Evolutionary conservation across 164 flowering plant species (phyloP).

Genomic region (Magnolia sinica): DNA sequence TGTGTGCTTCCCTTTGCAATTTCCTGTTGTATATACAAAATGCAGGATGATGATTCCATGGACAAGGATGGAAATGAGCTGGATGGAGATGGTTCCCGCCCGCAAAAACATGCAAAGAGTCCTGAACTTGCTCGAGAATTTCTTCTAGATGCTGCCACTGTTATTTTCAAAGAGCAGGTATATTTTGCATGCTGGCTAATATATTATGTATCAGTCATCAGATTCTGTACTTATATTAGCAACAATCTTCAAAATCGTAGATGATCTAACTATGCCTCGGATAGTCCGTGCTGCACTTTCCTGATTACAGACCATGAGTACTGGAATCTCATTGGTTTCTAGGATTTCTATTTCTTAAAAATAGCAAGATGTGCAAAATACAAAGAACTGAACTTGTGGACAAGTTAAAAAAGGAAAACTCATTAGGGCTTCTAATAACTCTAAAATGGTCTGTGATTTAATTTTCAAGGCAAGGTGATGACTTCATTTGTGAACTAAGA

Average conservation of each 20-base stretch:
- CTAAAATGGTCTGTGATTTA: neutral
- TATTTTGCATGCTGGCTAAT: constrained; percentile 6
- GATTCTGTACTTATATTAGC: neutral
- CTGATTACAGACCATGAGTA: neutral
- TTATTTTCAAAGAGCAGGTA: constrained; percentile 96
- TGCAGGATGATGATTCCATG: constrained; percentile 92
- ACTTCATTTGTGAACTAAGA: neutral
- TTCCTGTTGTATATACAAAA: neutral
- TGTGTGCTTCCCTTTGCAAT: neutral
- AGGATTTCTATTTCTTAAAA: neutral
- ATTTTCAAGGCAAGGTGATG: too few species aligned
- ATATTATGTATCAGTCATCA: neutral
- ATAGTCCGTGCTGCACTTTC: neutral
- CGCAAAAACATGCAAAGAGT: constrained; percentile 99
- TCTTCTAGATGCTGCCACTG: constrained; percentile 98
- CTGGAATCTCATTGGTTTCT: neutral
- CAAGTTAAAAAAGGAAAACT: neutral
- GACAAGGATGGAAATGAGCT: constrained; percentile 94
- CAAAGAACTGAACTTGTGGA: neutral
- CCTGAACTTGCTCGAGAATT: constrained; percentile 99
- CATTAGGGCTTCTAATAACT: neutral
- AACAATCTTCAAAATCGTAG: neutral
- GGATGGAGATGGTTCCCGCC: constrained; percentile 97
- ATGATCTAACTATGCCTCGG: neutral
- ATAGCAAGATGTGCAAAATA: neutral